Percentiles rank a stretch among this genome's conserved stretches.
phyloP scores from a whole-genome alignment of 2,329 filamentous ascomycete genomes.

The Penicillium sp. region DNA sequence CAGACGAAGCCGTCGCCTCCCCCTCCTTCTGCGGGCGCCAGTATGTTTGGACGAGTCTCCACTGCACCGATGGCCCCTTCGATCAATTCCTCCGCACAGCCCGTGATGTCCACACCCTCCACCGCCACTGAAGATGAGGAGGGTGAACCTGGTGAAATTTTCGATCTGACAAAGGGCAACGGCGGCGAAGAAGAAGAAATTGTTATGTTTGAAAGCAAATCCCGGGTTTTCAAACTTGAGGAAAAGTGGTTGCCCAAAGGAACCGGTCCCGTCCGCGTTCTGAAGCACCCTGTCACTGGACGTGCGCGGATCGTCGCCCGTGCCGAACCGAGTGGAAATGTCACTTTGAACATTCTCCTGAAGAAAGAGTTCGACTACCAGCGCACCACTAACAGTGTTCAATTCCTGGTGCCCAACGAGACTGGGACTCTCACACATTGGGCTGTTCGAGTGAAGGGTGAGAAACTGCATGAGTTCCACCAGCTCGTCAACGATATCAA shows the following conservation, averaged over 20 bases:
- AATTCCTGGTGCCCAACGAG: conserved; percentile 52
- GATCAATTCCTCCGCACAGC: conserved; percentile 15
- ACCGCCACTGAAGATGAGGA: conserved; percentile 42
- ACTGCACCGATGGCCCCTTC: not conserved
- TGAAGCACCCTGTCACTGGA: conserved; percentile 70
- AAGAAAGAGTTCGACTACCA: conserved; percentile 63
- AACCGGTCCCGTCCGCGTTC: conserved; percentile 67
- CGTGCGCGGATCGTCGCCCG: conserved; percentile 68
- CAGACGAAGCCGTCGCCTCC: conserved; percentile 16
- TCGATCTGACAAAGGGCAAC: conserved; percentile 65
- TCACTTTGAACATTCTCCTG: conserved; percentile 69
- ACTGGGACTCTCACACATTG: conserved; percentile 64
- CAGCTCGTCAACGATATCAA: conserved; percentile 19
- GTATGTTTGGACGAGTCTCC: conserved; percentile 39
- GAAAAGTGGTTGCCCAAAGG: conserved; percentile 66
- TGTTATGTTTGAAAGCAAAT: conserved; percentile 66
- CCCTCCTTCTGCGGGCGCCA: conserved; percentile 28
- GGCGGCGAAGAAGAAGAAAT: conserved; percentile 72
- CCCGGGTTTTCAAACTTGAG: conserved; percentile 65
- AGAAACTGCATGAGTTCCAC: conserved; percentile 13
- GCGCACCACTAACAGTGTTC: conserved; percentile 48
- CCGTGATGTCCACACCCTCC: not conserved
- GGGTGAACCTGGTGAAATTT: conserved; percentile 49
- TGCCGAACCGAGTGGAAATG: conserved; percentile 70
- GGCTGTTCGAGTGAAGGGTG: conserved; percentile 65